Conservation (phyloP, 2,329 filamentous ascomycete genomes). For the Trichoderma sp. region DNA sequence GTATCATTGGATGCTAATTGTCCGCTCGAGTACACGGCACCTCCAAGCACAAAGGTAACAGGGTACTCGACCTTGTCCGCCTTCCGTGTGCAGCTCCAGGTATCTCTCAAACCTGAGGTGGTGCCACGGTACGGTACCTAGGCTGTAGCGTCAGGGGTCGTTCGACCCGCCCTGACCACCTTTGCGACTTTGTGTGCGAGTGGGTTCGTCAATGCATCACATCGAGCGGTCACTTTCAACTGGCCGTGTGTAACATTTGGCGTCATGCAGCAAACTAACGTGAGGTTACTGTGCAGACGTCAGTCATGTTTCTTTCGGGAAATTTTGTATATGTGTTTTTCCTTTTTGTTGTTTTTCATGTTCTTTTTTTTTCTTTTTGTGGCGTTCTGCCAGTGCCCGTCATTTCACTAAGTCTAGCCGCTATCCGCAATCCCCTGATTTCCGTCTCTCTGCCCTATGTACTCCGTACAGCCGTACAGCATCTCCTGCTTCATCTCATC, state of each 20-base stretch:
- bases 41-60: not conserved
- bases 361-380: not conserved
- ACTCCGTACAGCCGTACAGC: not conserved
- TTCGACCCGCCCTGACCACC: not conserved
- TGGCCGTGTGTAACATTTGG: not conserved
- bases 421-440: not conserved
- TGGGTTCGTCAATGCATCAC: constrained; percentile 7
- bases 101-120: not conserved
- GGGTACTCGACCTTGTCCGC: not conserved
- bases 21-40: not conserved
- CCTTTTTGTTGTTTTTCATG: not conserved
- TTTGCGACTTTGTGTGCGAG: not conserved
- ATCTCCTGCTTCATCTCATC: not conserved
- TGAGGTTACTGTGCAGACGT: not conserved
- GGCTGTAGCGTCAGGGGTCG: too few relatives aligned
- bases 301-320: not conserved
- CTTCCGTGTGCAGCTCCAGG: not conserved
- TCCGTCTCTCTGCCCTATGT: not conserved
- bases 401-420: not conserved
- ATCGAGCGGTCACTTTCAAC: not conserved
- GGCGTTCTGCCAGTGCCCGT: not conserved
- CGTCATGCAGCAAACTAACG: not conserved
- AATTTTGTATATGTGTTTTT: not conserved
- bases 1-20: constrained; percentile 11
- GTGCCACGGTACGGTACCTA: not conserved